These are phyloP conservation scores for Chara braunii DNA, from an alignment of 139 green algal genomes.

Conservation along the genomic window DNA sequence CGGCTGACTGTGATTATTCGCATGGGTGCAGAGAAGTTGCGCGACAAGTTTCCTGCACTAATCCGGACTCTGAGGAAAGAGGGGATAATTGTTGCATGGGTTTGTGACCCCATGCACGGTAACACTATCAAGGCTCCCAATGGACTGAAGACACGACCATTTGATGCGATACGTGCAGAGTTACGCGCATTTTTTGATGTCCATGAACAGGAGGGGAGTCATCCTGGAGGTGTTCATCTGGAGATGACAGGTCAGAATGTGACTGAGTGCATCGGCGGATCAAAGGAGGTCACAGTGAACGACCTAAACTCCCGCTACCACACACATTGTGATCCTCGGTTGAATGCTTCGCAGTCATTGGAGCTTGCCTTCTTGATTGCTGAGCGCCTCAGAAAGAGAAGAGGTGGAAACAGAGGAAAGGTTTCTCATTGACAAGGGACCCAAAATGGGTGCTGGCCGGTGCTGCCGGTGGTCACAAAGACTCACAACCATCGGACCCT, in stretches of 20 bases:
- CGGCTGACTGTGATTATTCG: slow-evolving; percentile 87
- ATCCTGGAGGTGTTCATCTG: slow-evolving; percentile 90
- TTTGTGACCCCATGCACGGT: slow-evolving; percentile 97
- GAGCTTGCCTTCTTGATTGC: slow-evolving; percentile 98
- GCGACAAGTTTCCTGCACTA: slow-evolving; percentile 35
- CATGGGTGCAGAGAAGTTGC: slow-evolving; percentile 89
- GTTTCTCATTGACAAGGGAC: no score
- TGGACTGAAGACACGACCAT: slow-evolving; percentile 94
- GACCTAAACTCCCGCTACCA: slow-evolving; percentile 91
- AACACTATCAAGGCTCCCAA: slow-evolving; percentile 84
- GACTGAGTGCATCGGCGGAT: slow-evolving; percentile 95
- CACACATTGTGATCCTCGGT: slow-evolving; percentile 98
- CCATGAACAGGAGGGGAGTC: slow-evolving; percentile 74
- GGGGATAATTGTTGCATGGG: slow-evolving; percentile 79
- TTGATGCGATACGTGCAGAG: slow-evolving; percentile 76
- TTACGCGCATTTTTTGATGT: slow-evolving; percentile 83
- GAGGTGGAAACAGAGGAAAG: no score
- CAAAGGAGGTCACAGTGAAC: slow-evolving; percentile 44
- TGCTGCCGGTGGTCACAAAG: no score
- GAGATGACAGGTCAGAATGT: slow-evolving; percentile 88
- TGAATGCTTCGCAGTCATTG: slow-evolving; percentile 94
- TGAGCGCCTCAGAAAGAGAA: slow-evolving; percentile 27
- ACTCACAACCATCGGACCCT: no score
- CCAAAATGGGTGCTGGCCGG: no score
- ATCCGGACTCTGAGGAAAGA: slow-evolving; percentile 45